Evolutionary conservation across 1,284 basidiomycete genomes (phyloP), one percentile per base, ranked within the genome.

Genomic region (Anthracocystis walkeri): DNA sequence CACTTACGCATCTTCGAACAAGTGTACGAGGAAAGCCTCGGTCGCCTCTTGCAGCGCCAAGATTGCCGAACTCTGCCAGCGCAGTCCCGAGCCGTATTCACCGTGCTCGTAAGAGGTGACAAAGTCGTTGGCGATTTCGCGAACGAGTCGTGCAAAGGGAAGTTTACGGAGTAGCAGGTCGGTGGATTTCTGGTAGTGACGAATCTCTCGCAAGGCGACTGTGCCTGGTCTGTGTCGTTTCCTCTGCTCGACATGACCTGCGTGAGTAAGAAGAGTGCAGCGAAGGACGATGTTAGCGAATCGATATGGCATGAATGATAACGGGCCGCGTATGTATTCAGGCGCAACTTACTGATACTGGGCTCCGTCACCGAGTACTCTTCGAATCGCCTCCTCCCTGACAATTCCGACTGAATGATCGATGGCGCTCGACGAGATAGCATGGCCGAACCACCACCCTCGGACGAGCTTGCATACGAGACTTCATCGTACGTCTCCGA

Each of bases 41-140:
- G 83, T 84, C 0, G 83, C 83, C 62, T 85, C 83, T 59, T 85
- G 83, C 31, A 85, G 58, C n/a, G 83, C 83, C 31, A 84, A 40
- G 59, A 85, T 83, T 31, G 83, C 83, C 4, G 78, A 82, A 41
- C 77, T 80, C 73, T 85, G 82, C 83, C 83, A 85, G n/a, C 83
- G 67, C 41, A 85, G 57, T 4, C 83, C 83, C 1, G 76, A 75
- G 7, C 71, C 74, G 35, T 67, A 68, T 3, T 75, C 81, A 35
- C 72, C 75, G 31, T 77, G 77, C n/a, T 78, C 77, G 65, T 83
- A 83, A 12, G 74, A 78, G 0, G 80, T 82, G 50, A 85, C 78
- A 61, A 84, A 83, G 53, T 83, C 81, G 64, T 82, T 78, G 31
- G 83, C 83, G 3, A 85, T 78, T 38, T 85, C 83, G 31, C 83